Conservation (phyloP, 2,329 filamentous ascomycete genomes). For the Trichophyton rubrum region DNA sequence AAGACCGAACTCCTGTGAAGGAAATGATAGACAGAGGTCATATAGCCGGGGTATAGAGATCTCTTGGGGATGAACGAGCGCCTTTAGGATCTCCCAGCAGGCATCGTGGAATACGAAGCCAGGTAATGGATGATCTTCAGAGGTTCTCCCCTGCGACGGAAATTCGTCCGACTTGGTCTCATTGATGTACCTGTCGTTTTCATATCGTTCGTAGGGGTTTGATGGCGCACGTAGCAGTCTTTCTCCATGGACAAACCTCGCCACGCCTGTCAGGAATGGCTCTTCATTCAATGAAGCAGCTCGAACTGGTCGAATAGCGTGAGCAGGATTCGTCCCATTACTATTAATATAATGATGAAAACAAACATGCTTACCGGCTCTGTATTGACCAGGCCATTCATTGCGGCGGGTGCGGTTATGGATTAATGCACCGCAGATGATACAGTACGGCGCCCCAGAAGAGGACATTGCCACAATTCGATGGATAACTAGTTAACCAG, state of each 20-base stretch:
- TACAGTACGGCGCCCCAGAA: conserved; percentile 1
- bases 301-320: conserved; percentile 10
- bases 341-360: background rate
- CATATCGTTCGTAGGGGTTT: conserved; percentile 7
- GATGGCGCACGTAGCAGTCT: conserved; percentile 8
- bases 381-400: conserved; percentile 11
- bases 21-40: conserved; percentile 15
- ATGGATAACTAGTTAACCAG: background rate
- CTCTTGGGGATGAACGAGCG: conserved; percentile 10
- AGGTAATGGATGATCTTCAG: conserved; percentile 4
- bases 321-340: background rate
- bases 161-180: conserved; percentile 8
- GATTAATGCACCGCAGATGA: conserved; percentile 13
- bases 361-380: conserved; percentile 10
- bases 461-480: background rate
- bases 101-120: conserved; percentile 16
- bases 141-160: conserved; percentile 9
- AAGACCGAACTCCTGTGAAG: conserved; percentile 7
- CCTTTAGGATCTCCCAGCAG: conserved; percentile 15
- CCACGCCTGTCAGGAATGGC: conserved; percentile 15
- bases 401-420: conserved; percentile 5
- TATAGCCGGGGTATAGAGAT: conserved; percentile 15
- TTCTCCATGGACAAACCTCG: conserved; percentile 4
- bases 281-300: conserved; percentile 8
- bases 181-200: conserved; percentile 7